phyloP scores from a whole-genome alignment of 2,329 filamentous ascomycete genomes.

The Epichloe baconii region DNA sequence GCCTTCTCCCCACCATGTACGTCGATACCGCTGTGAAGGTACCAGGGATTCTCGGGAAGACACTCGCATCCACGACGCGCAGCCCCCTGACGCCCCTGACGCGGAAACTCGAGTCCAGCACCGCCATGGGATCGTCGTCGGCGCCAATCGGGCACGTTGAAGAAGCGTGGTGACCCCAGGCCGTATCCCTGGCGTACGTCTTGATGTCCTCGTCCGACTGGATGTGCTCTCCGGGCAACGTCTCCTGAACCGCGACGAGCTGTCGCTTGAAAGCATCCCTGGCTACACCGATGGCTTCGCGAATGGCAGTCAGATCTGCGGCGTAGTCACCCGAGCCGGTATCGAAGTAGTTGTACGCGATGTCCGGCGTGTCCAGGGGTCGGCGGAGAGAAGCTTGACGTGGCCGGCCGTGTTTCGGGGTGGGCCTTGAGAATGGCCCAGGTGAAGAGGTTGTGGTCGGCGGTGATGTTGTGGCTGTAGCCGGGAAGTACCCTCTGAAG shows the following conservation, averaged over 20 bases:
- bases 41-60: constrained; percentile 35
- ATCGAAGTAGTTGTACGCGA: constrained; percentile 50
- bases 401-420: constrained; percentile 48
- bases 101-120: constrained; percentile 40
- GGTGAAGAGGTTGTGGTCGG: constrained; percentile 22
- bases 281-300: constrained; percentile 40
- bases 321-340: constrained; percentile 32
- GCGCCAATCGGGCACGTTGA: constrained; percentile 42
- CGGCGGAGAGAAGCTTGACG: constrained; percentile 44
- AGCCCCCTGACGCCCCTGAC: constrained; percentile 39
- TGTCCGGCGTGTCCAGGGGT: constrained; percentile 50
- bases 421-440: constrained; percentile 41
- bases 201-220: constrained; percentile 28
- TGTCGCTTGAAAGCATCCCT: constrained; percentile 26
- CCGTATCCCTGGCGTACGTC: constrained; percentile 31
- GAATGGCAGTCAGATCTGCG: constrained; percentile 38
- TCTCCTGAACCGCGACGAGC: constrained; percentile 9
- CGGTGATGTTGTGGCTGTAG: constrained; percentile 10
- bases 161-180: constrained; percentile 45
- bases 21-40: constrained; percentile 35
- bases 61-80: constrained; percentile 44
- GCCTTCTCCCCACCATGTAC: constrained; percentile 47
- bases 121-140: constrained; percentile 37
- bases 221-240: constrained; percentile 24
- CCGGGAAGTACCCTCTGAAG: constrained; percentile 17